Evolutionary conservation across 768 basidiomycete species (phyloP).

Genomic region (Lactifluus piperatus): DNA sequence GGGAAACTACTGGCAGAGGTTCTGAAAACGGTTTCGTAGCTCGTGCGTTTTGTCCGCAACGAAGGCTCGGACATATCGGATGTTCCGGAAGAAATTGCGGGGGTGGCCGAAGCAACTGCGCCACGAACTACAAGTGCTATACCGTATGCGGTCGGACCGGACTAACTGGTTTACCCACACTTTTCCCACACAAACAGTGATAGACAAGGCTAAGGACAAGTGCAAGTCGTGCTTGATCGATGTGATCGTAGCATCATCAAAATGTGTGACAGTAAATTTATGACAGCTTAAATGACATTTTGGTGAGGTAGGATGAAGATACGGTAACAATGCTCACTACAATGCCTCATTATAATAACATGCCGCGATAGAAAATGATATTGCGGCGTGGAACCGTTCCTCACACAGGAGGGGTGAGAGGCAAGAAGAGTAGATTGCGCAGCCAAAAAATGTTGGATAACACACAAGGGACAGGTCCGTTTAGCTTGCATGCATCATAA

Average conservation of each 20-base stretch:
- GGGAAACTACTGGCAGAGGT: neutral
- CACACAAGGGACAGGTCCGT: neutral
- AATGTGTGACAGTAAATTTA: neutral
- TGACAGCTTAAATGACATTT: neutral
- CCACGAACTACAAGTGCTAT: neutral
- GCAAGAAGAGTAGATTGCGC: neutral
- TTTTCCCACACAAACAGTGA: neutral
- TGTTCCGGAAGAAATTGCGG: too few relatives aligned
- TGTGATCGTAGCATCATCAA: neutral
- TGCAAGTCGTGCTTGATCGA: neutral
- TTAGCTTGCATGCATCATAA: conserved; percentile 13
- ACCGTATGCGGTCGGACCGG: neutral
- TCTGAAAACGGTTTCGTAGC: neutral
- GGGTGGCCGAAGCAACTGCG: neutral
- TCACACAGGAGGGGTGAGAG: too few relatives aligned
- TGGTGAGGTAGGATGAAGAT: neutral
- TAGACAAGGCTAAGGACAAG: neutral
- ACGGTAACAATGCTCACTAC: neutral
- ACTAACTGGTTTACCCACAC: too few relatives aligned
- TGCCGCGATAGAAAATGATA: neutral
- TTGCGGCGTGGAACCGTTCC: neutral
- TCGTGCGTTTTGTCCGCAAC: neutral
- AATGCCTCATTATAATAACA: neutral
- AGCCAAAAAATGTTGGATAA: neutral
- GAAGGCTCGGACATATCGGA: neutral